These are phyloP conservation scores for Diplosphaera chodatii DNA, from an alignment of 139 green algal genomes.

Conservation along the genomic window DNA sequence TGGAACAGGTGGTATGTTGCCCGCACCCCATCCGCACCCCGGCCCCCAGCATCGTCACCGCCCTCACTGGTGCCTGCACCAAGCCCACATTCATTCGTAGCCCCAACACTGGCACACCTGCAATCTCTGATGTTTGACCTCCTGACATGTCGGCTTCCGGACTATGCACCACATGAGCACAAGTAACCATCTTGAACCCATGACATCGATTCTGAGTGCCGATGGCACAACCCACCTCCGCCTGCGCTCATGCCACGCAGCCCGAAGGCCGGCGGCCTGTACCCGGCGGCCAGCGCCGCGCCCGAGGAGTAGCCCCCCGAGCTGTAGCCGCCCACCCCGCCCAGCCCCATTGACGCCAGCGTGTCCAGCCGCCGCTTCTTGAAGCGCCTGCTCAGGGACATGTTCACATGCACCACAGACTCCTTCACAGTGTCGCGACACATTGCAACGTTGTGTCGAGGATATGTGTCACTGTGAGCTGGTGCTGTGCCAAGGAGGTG, in stretches of 20 bases:
- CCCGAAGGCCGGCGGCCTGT: background rate
- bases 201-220: no score
- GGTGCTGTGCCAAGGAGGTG: no score
- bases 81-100: background rate
- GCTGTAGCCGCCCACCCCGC: conserved; percentile 1
- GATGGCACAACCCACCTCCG: background rate
- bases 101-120: no score
- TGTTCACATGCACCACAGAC: background rate
- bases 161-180: no score
- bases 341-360: background rate
- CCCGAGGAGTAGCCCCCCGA: background rate
- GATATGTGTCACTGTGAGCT: no score
- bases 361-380: conserved; percentile 22
- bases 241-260: background rate
- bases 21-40: conserved; percentile 25
- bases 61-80: background rate
- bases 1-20: conserved; percentile 29
- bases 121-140: no score
- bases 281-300: background rate
- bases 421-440: no score
- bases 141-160: no score
- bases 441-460: no score
- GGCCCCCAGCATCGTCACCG: background rate
- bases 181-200: no score
- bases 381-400: conserved; percentile 12